These are phyloP conservation scores for Tuber brumale DNA, from an alignment of 495 filamentous ascomycete genomes.

Conservation along the genomic window DNA sequence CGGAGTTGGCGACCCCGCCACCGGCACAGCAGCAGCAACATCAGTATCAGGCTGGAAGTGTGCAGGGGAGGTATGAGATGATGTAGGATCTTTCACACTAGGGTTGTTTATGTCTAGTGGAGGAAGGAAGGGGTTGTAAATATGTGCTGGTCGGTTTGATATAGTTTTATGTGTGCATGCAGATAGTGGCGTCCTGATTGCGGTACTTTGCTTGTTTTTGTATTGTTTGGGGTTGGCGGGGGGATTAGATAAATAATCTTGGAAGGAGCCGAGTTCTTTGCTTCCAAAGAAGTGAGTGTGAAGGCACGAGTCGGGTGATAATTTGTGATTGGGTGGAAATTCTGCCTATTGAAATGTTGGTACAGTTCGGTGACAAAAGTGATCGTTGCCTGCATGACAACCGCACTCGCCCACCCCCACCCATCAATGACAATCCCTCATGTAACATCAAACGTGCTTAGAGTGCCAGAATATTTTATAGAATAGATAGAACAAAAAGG, in stretches of 20 bases:
- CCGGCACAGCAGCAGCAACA: slow-evolving; percentile 20
- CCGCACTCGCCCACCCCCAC: too few relatives aligned
- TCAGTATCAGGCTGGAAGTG: slow-evolving; percentile 8
- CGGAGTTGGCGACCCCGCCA: slow-evolving; percentile 15
- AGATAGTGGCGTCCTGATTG: neutral
- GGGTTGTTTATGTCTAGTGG: neutral
- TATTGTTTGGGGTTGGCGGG: neutral
- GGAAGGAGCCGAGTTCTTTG: neutral
- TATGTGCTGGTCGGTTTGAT: neutral
- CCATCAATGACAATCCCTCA: too few relatives aligned
- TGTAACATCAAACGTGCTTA: too few relatives aligned
- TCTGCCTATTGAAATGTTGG: neutral
- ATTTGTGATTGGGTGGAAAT: neutral
- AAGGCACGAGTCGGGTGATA: neutral
- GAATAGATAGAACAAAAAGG: too few relatives aligned
- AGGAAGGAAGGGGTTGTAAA: neutral
- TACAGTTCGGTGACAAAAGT: too few relatives aligned
- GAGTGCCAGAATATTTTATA: too few relatives aligned
- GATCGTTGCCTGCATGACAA: too few relatives aligned
- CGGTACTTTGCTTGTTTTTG: neutral
- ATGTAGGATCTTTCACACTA: slow-evolving; percentile 17
- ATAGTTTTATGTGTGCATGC: slow-evolving; percentile 1
- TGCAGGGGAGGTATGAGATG: slow-evolving; percentile 25
- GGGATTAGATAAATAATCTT: neutral
- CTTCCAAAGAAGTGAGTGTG: neutral